phyloP scores from a whole-genome alignment of 768 basidiomycete species.

The Antrodiella citrinella region DNA sequence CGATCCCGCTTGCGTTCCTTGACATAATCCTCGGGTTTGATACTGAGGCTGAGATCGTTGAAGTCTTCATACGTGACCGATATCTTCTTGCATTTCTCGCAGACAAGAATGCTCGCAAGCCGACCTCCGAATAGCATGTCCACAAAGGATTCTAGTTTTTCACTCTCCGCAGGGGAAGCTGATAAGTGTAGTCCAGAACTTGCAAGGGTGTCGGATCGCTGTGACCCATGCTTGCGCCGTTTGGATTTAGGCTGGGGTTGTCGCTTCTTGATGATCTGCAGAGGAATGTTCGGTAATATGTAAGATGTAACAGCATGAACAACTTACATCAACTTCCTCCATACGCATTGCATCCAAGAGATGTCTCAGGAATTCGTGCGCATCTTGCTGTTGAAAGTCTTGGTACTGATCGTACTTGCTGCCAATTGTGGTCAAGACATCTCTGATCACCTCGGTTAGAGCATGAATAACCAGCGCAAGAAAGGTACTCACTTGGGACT shows the following conservation, averaged over 20 bases:
- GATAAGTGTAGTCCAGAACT: too few species aligned
- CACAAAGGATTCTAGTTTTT: slow-evolving; percentile 59
- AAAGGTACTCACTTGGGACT: slow-evolving; percentile 55
- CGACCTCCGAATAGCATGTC: slow-evolving; percentile 90
- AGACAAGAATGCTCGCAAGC: slow-evolving; percentile 86
- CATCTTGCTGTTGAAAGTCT: slow-evolving; percentile 93
- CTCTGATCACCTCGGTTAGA: slow-evolving; percentile 36
- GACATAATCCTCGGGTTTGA: slow-evolving; percentile 74
- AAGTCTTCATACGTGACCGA: slow-evolving; percentile 93
- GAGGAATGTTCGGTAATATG: neutral
- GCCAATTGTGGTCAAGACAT: slow-evolving; percentile 59
- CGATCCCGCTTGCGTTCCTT: slow-evolving; percentile 68
- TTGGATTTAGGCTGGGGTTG: slow-evolving; percentile 39
- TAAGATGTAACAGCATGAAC: neutral
- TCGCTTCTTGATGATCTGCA: slow-evolving; percentile 77
- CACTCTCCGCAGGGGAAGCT: slow-evolving; percentile 23
- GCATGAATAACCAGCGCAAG: too few species aligned
- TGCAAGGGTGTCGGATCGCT: neutral
- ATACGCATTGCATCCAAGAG: slow-evolving; percentile 88
- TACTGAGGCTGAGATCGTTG: slow-evolving; percentile 85
- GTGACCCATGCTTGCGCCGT: slow-evolving; percentile 19
- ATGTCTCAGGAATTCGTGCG: slow-evolving; percentile 88
- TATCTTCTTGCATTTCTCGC: slow-evolving; percentile 88
- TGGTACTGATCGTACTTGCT: slow-evolving; percentile 91
- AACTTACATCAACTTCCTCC: slow-evolving; percentile 80